phyloP scores from a whole-genome alignment of 2,329 filamentous ascomycete species.

The Talaromyces atroroseus region DNA sequence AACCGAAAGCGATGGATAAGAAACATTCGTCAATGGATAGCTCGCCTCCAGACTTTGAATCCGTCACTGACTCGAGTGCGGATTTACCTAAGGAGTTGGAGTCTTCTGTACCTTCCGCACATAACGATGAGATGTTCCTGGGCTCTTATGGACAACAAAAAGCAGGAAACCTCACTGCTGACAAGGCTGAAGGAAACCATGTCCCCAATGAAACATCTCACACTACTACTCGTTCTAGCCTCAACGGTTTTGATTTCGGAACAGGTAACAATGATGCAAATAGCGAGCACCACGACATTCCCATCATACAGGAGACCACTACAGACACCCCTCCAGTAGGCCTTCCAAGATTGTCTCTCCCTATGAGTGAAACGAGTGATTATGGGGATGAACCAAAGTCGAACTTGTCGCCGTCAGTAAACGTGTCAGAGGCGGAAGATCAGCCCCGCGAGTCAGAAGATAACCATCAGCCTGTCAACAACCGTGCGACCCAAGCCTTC shows the following conservation, averaged over 20 bases:
- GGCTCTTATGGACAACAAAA: slow-evolving; percentile 1
- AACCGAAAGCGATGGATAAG: not conserved
- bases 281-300: slow-evolving; percentile 6
- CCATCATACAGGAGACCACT: slow-evolving; percentile 3
- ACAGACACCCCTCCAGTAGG: slow-evolving; percentile 1
- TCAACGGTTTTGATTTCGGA: slow-evolving; percentile 12
- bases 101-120: not conserved
- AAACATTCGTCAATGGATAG: not conserved
- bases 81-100: not conserved
- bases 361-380: slow-evolving; percentile 47
- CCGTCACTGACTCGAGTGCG: not conserved
- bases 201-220: not conserved
- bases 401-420: slow-evolving; percentile 38
- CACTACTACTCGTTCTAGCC: not conserved
- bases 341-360: slow-evolving; percentile 31
- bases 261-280: not conserved
- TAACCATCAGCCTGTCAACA: slow-evolving; percentile 20
- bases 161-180: not conserved
- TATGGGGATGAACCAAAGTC: slow-evolving; percentile 52
- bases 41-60: not conserved
- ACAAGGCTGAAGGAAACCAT: not conserved
- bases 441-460: slow-evolving; percentile 9
- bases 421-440: slow-evolving; percentile 23
- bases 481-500: slow-evolving; percentile 18
- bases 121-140: slow-evolving; percentile 6